Conservation (phyloP, 106 monocot species). For the Phalaenopsis equestris region DNA sequence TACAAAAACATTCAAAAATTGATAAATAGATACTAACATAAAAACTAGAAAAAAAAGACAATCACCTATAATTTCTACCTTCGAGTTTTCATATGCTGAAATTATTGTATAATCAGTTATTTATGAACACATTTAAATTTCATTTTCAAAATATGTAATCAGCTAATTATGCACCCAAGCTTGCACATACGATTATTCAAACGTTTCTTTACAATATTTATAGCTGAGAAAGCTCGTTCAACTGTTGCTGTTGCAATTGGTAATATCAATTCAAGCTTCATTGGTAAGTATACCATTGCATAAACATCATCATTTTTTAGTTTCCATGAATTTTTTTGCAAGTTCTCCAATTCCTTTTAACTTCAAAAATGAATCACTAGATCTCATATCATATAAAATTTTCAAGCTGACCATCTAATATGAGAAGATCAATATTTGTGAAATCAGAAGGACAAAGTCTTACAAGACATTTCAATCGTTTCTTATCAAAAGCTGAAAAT, state of each 20-base stretch:
- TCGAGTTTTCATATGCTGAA: too few species aligned
- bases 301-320: background rate
- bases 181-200: background rate
- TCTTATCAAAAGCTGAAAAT: constrained; percentile 3
- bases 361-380: background rate
- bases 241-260: background rate
- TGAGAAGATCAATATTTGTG: background rate
- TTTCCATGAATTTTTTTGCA: too few species aligned
- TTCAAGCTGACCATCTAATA: background rate
- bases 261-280: background rate
- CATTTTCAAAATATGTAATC: background rate
- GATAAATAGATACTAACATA: too few species aligned
- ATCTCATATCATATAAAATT: too few species aligned
- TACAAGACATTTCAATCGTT: background rate
- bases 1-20: too few species aligned
- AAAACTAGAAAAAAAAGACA: too few species aligned
- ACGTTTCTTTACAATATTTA: background rate
- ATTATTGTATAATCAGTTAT: too few species aligned
- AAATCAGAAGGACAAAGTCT: constrained; percentile 3
- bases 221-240: background rate
- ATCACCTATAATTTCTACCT: too few species aligned
- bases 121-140: background rate
- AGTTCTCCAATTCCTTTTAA: background rate
- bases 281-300: background rate
- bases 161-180: background rate